Evolutionary conservation across 176 grass and related monocot species (phyloP).

Genomic region (Chrysopogon serrulatus): DNA sequence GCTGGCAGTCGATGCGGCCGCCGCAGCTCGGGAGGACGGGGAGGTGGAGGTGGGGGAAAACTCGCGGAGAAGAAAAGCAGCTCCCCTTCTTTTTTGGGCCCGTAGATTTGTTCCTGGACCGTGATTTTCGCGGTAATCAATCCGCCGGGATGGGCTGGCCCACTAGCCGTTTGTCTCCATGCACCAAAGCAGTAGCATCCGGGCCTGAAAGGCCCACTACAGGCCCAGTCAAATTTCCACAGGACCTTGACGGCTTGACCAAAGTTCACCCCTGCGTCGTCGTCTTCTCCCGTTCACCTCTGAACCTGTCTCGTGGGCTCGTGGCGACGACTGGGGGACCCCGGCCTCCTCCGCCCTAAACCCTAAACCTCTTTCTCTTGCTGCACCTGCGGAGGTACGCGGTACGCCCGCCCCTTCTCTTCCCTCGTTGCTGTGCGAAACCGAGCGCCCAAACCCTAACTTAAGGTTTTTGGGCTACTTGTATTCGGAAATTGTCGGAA

Average conservation of each 20-base stretch:
- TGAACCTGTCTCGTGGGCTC: neutral
- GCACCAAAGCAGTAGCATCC: neutral
- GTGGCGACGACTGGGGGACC: neutral
- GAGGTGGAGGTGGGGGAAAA: neutral
- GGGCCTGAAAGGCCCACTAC: neutral
- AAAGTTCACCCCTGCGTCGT: neutral
- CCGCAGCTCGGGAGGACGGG: conserved; percentile 4
- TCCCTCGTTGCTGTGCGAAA: neutral
- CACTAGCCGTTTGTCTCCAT: neutral
- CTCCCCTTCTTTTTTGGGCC: neutral
- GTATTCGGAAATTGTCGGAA: neutral
- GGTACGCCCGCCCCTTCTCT: neutral
- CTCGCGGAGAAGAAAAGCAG: neutral
- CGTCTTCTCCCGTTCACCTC: neutral
- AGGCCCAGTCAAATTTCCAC: neutral
- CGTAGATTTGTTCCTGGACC: neutral
- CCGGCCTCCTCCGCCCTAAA: neutral
- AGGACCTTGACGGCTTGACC: too few species aligned
- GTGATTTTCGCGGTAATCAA: neutral
- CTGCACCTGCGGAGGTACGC: neutral
- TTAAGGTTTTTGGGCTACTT: neutral
- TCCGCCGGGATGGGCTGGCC: neutral
- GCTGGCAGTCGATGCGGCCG: conserved; percentile 24
- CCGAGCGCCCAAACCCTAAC: neutral
- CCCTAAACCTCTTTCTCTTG: neutral